Conservation (phyloP, 2,329 filamentous ascomycete species). For the Fusarium pininemorale region DNA sequence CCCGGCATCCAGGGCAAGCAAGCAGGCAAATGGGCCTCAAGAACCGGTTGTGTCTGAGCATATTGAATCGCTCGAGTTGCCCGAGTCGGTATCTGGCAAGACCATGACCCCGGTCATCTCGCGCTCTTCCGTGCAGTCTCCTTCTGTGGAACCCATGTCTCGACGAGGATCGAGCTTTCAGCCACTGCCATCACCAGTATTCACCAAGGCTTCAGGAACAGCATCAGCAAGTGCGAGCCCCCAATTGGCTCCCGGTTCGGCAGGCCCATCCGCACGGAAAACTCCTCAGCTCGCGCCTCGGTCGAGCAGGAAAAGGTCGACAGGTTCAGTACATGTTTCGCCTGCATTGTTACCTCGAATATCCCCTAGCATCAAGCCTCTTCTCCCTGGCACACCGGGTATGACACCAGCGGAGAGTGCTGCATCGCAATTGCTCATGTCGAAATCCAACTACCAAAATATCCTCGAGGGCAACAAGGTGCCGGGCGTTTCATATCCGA, state of each 20-base stretch:
- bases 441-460: constrained; percentile 98
- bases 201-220: constrained; percentile 52
- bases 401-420: constrained; percentile 65
- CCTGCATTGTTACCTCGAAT: constrained; percentile 89
- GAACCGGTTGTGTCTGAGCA: constrained; percentile 59
- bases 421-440: constrained; percentile 80
- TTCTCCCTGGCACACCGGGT: constrained; percentile 72
- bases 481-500: constrained; percentile 89
- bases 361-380: constrained; percentile 91
- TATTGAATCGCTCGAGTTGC: constrained; percentile 71
- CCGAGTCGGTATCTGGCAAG: constrained; percentile 68
- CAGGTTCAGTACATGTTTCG: constrained; percentile 79
- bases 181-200: constrained; percentile 59
- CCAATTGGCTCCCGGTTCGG: constrained; percentile 64
- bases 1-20: constrained; percentile 63
- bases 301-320: constrained; percentile 75
- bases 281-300: constrained; percentile 67
- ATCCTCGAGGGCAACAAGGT: constrained; percentile 93
- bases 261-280: constrained; percentile 57
- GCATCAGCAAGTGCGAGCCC: constrained; percentile 73
- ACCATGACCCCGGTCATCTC: constrained; percentile 51
- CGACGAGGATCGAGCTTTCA: constrained; percentile 63
- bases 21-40: constrained; percentile 50
- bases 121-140: constrained; percentile 51
- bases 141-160: constrained; percentile 49